These are phyloP conservation scores for Colletotrichum chlorophyti DNA, from an alignment of 2,329 filamentous ascomycete species.

Conservation along the genomic window DNA sequence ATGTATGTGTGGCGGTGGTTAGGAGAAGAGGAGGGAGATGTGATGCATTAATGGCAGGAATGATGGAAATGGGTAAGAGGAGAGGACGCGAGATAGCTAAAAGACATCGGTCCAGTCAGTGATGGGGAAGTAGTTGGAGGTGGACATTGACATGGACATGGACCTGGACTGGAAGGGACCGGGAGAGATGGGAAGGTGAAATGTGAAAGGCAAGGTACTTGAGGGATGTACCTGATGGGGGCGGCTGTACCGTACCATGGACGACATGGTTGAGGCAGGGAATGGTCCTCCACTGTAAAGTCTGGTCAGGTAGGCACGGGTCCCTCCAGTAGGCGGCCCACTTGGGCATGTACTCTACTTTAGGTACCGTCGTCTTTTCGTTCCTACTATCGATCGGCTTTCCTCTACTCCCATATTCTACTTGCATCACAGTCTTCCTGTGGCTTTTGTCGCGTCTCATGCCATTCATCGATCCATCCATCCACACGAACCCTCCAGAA, in stretches of 20 bases:
- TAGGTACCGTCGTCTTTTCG: no score
- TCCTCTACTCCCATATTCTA: no score
- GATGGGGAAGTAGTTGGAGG: no score
- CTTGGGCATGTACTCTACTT: background rate
- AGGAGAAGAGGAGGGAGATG: slow-evolving; percentile 8
- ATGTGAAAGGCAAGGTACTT: no score
- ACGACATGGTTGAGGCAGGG: slow-evolving; percentile 1
- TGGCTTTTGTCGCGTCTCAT: no score
- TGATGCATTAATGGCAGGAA: slow-evolving; percentile 22
- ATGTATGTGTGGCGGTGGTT: no score
- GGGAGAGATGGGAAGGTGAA: no score
- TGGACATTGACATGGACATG: background rate
- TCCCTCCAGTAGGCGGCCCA: background rate
- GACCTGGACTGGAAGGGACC: no score
- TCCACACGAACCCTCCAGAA: no score
- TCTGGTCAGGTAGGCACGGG: slow-evolving; percentile 2
- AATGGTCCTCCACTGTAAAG: slow-evolving; percentile 7
- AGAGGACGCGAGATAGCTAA: slow-evolving; percentile 25
- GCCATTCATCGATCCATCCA: background rate
- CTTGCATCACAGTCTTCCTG: no score
- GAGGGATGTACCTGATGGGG: slow-evolving; percentile 1
- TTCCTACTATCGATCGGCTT: no score
- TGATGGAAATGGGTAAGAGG: slow-evolving; percentile 19
- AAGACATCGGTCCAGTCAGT: background rate
- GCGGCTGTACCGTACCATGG: slow-evolving; percentile 4